A percentile compares a stretch with the other conserved stretches of the same genome.
These are phyloP conservation scores for Cyclotella kingstonii DNA, from an alignment of 108 stramenopile species.

Conservation along the genomic window DNA sequence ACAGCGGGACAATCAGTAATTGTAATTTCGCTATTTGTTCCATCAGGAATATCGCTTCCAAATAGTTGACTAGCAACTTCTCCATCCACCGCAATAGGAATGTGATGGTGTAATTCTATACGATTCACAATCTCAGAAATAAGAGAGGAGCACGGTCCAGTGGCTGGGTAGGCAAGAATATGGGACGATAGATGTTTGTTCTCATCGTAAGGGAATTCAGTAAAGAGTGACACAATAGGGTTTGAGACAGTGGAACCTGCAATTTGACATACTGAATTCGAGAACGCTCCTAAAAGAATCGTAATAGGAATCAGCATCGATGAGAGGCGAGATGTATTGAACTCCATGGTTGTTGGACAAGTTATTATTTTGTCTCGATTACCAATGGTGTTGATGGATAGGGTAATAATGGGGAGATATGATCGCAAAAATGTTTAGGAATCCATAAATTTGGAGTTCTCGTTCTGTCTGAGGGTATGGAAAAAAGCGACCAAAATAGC, in stretches of 20 bases:
- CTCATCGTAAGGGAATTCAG: slow-evolving; percentile 46
- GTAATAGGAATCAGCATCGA: not conserved
- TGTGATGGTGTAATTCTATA: slow-evolving; percentile 16
- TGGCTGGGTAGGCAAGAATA: slow-evolving; percentile 41
- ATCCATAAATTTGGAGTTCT: too few relatives aligned
- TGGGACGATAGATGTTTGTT: slow-evolving; percentile 42
- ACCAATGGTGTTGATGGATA: too few relatives aligned
- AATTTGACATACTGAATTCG: not conserved
- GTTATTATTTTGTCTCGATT: too few relatives aligned
- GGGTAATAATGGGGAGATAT: too few relatives aligned
- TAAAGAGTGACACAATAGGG: slow-evolving; percentile 11
- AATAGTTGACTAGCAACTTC: slow-evolving; percentile 28
- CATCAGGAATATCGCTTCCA: slow-evolving; percentile 6
- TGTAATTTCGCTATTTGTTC: not conserved
- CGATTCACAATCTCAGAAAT: not conserved
- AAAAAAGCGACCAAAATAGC: too few relatives aligned
- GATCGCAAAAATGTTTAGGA: too few relatives aligned
- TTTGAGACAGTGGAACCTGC: not conserved
- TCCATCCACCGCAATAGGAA: slow-evolving; percentile 30
- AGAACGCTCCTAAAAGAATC: not conserved
- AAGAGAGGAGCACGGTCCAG: slow-evolving; percentile 30
- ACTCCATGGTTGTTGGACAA: slow-evolving; percentile 8
- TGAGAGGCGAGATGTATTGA: not conserved
- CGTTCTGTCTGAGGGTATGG: too few relatives aligned
- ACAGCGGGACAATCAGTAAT: slow-evolving; percentile 39